These are phyloP conservation scores for Geranomyces michiganensis DNA, from an alignment of 192 early-diverging fungal genomes.

Conservation along the genomic window DNA sequence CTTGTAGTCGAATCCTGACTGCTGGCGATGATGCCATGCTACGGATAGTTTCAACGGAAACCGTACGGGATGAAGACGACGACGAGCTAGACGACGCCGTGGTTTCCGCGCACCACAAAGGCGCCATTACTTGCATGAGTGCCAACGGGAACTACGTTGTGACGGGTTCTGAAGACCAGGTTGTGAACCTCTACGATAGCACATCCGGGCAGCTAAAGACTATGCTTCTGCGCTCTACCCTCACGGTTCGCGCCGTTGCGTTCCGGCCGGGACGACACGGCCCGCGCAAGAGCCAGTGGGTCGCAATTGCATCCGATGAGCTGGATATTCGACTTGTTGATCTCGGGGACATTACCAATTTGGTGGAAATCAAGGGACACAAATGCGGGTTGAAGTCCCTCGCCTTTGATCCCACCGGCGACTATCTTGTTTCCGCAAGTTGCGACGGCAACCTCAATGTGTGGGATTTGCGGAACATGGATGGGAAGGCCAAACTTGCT, in stretches of 20 bases:
- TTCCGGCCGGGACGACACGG: conserved; percentile 25
- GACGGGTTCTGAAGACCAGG: conserved; percentile 36
- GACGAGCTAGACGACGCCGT: conserved; percentile 24
- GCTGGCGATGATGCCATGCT: conserved; percentile 27
- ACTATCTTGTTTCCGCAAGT: conserved; percentile 70
- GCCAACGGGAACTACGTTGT: conserved; percentile 5
- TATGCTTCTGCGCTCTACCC: conserved; percentile 22
- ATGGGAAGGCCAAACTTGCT: conserved; percentile 44
- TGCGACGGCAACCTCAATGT: conserved; percentile 67
- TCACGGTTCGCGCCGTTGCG: conserved; percentile 29
- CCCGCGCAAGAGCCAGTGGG: conserved; percentile 11
- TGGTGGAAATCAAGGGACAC: conserved; percentile 81
- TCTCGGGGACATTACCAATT: conserved; percentile 34
- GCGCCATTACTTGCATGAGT: conserved; percentile 27
- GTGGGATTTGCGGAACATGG: conserved; percentile 59
- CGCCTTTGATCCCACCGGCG: conserved; percentile 82
- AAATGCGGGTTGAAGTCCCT: conserved; percentile 90
- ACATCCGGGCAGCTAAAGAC: not conserved
- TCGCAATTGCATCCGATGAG: conserved; percentile 38
- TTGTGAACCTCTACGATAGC: conserved; percentile 10
- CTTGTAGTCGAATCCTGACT: conserved; percentile 19
- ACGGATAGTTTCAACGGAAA: conserved; percentile 17
- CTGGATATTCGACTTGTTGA: conserved; percentile 45
- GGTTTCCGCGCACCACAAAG: conserved; percentile 18
- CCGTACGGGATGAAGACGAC: conserved; percentile 32